phyloP scores from a whole-genome alignment of 2,329 filamentous ascomycete species.

The Fusarium sororula region DNA sequence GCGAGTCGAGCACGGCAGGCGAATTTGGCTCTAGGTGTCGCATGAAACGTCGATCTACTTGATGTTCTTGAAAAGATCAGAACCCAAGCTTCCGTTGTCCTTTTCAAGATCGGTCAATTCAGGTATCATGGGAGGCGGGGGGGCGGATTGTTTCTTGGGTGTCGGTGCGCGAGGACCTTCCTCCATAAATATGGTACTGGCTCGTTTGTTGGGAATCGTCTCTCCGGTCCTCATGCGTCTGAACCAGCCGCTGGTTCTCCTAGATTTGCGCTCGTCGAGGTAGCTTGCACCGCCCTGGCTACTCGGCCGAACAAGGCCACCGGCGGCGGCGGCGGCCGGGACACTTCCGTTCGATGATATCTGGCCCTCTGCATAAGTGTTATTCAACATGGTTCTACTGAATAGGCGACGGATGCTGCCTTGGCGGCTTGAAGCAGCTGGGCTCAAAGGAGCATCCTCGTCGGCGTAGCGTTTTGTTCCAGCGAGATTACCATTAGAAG shows the following conservation, averaged over 20 bases:
- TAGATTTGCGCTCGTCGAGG: slow-evolving; percentile 62
- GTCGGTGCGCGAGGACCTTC: slow-evolving; percentile 44
- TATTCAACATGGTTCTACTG: slow-evolving; percentile 64
- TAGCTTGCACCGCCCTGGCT: slow-evolving; percentile 61
- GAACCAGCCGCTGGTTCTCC: slow-evolving; percentile 68
- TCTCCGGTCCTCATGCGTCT: slow-evolving; percentile 58
- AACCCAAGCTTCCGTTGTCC: slow-evolving; percentile 57
- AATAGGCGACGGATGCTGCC: slow-evolving; percentile 67
- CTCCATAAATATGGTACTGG: slow-evolving; percentile 54
- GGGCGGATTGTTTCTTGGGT: slow-evolving; percentile 53
- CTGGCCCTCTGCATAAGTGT: slow-evolving; percentile 61
- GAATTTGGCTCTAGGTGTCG: slow-evolving; percentile 3
- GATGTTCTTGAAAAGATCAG: slow-evolving; percentile 68
- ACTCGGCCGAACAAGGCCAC: slow-evolving; percentile 52
- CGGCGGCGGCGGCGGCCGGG: slow-evolving; percentile 44
- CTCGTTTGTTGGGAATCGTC: slow-evolving; percentile 48
- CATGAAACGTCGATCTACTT: slow-evolving; percentile 51
- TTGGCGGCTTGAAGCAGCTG: slow-evolving; percentile 60
- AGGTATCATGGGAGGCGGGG: slow-evolving; percentile 69
- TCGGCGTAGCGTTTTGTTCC: slow-evolving; percentile 62
- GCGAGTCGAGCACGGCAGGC: neutral
- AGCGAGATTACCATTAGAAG: slow-evolving; percentile 54
- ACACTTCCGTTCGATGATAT: slow-evolving; percentile 51
- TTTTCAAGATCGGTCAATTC: slow-evolving; percentile 64
- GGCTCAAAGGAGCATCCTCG: slow-evolving; percentile 62